These are phyloP conservation scores for Emericellopsis atlantica DNA, from an alignment of 2,329 filamentous ascomycete species.

Conservation along the genomic window DNA sequence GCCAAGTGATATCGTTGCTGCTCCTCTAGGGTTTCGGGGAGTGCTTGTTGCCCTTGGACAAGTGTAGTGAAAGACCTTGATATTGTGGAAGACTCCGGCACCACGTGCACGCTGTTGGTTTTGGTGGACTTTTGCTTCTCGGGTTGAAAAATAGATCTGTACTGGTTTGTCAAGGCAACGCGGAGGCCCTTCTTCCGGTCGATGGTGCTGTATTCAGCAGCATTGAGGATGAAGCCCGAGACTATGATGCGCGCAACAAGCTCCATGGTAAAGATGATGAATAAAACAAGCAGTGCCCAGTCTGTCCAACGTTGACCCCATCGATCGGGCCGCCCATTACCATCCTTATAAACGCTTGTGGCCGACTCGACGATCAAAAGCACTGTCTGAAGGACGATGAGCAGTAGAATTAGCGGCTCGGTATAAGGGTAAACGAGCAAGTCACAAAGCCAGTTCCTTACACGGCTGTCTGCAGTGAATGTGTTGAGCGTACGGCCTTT, in stretches of 20 bases:
- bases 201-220: constrained; percentile 82
- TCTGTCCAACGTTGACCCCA: constrained; percentile 65
- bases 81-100: constrained; percentile 49
- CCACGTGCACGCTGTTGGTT: constrained; percentile 28
- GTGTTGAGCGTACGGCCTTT: constrained; percentile 78
- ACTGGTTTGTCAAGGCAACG: constrained; percentile 63
- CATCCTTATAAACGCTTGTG: constrained; percentile 52
- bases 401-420: constrained; percentile 72
- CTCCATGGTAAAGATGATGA: constrained; percentile 83
- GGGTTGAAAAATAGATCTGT: constrained; percentile 68
- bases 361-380: constrained; percentile 78
- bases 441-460: constrained; percentile 68
- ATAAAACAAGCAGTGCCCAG: constrained; percentile 70
- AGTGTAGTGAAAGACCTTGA: constrained; percentile 71
- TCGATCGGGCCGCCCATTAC: constrained; percentile 41
- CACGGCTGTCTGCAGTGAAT: constrained; percentile 63
- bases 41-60: constrained; percentile 46
- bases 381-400: constrained; percentile 81
- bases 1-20: constrained; percentile 79
- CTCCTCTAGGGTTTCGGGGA: constrained; percentile 54
- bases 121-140: constrained; percentile 59
- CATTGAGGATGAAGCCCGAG: constrained; percentile 85
- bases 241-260: constrained; percentile 75
- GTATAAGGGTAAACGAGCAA: constrained; percentile 75
- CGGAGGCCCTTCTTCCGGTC: constrained; percentile 65